Base-by-base conservation (phyloP, 2,329 filamentous ascomycete genomes). In the Colletotrichum sansevieriae region DNA sequence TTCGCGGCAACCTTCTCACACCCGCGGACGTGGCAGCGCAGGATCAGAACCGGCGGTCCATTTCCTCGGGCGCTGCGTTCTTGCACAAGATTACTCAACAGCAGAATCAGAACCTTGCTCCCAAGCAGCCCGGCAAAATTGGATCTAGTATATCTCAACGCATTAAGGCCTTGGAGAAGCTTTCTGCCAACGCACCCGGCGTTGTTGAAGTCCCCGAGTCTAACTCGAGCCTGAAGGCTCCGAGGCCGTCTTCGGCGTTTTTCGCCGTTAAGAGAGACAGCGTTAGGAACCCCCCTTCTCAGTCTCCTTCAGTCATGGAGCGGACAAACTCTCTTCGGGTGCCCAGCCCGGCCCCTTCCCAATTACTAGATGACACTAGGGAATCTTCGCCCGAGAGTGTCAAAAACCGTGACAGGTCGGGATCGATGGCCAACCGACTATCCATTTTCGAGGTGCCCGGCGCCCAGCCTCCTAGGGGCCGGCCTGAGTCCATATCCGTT, bases 121-220 rank as follows among this genome's bases (percentile, higher is more conserved):
- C 88, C 3, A 94, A 92, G 77, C 97, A 95, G 77, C 66, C 66
- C 39, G 86, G 91, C 72, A 96, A 93, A 74, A 88, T 98, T 25
- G 95, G 94, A 8, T 94, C 92, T 9, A 94, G 93, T 73, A 98
- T 99, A 70, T 97, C 95, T 3, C 93, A 95, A 78, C 91, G 96
- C 47, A 98, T 98, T 78, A 97, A 97, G 79, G 94, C 95, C 7
- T 84, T 99, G 61, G 93, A 97, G 76, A 95, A 94, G 78, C 86
- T 96, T 72, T 86, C 90, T 68, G 80, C 85, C 76, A 75, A 77
- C 75, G 71, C 78, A 51, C 73, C 77, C 10, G 71, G 76, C 64
- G 70, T 73, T 10, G 74, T 70, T 4, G 79, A 79, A 3, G 39
- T n/a, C 52, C 39, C 71, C 4, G 73, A 71, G 5, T 37, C 65